Conservation (phyloP, 2,329 filamentous ascomycete genomes). For the Lojkania enalia region DNA sequence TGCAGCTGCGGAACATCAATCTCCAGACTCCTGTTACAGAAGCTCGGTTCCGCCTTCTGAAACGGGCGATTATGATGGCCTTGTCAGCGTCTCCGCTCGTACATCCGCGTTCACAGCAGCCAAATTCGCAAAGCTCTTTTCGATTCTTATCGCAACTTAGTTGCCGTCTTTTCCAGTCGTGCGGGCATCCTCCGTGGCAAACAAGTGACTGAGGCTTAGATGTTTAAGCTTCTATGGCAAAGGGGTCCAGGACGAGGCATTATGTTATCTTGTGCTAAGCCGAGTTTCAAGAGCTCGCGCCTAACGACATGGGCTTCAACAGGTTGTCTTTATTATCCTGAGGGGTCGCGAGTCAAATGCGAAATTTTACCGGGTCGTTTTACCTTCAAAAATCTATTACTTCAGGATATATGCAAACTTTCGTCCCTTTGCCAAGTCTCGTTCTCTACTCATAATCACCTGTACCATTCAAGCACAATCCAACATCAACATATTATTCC, state of each 20-base stretch:
- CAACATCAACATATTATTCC: background rate
- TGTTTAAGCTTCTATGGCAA: background rate
- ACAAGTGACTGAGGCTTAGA: slow-evolving; percentile 2
- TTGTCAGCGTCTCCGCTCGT: background rate
- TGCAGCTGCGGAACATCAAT: slow-evolving; percentile 3
- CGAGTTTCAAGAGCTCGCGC: slow-evolving; percentile 6
- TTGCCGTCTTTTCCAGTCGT: background rate
- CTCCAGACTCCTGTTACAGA: slow-evolving; percentile 4
- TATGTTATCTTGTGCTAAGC: slow-evolving; percentile 7
- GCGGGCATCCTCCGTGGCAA: background rate
- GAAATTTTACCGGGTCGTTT: no score
- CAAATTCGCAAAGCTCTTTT: background rate
- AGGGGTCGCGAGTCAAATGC: slow-evolving; percentile 14
- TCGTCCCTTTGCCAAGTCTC: background rate
- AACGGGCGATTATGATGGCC: slow-evolving; percentile 6
- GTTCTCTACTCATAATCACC: background rate
- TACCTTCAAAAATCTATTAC: no score
- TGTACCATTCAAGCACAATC: no score
- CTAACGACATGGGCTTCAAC: slow-evolving; percentile 7
- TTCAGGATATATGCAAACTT: no score
- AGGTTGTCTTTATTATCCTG: slow-evolving; percentile 23
- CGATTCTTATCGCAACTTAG: background rate
- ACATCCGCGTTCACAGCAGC: background rate
- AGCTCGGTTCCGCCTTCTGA: slow-evolving; percentile 7
- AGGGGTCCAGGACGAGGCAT: slow-evolving; percentile 2